Percentiles rank a stretch among this genome's conserved stretches.
Conservation (phyloP, 768 basidiomycete species). For the Xerocomellus amylosporus region DNA sequence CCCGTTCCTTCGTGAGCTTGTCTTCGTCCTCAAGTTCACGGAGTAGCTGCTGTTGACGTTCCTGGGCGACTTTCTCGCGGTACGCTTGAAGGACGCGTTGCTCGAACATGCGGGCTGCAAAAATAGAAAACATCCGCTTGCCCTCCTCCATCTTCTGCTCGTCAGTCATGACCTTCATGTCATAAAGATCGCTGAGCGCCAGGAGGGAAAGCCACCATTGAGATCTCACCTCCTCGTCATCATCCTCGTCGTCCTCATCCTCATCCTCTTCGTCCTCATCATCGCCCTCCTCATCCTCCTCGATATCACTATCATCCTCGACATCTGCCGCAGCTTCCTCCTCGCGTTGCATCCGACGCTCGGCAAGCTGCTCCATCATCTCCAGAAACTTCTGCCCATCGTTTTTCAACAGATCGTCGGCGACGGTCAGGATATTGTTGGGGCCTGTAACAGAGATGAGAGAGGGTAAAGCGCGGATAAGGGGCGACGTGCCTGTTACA, state of each 20-base stretch:
- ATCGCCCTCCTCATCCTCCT: conserved; percentile 56
- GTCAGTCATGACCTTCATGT: conserved; percentile 73
- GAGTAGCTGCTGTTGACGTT: conserved; percentile 88
- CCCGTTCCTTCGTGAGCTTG: conserved; percentile 77
- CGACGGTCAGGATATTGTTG: conserved; percentile 96
- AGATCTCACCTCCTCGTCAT: conserved; percentile 44
- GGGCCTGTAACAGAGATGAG: conserved; percentile 48
- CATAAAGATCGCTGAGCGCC: conserved; percentile 10
- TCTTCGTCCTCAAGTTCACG: conserved; percentile 97
- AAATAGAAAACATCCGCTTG: conserved; percentile 99
- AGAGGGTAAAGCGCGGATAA: conserved; percentile 11
- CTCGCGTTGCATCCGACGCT: conserved; percentile 89
- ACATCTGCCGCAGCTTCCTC: conserved; percentile 63
- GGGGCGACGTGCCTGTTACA: conserved; percentile 60
- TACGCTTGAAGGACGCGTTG: conserved; percentile 96
- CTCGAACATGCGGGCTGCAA: conserved; percentile 99
- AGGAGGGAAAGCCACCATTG: conserved; percentile 1
- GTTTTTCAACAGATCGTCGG: conserved; percentile 97
- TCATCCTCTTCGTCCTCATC: conserved; percentile 67
- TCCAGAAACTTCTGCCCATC: conserved; percentile 99
- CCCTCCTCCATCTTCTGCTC: conserved; percentile 99
- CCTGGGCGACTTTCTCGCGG: conserved; percentile 94
- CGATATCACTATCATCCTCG: conserved; percentile 60
- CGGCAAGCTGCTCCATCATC: conserved; percentile 99
- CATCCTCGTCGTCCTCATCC: conserved; percentile 52